These are phyloP conservation scores for Aspergillus nomiae DNA, from an alignment of 2,329 filamentous ascomycete species.

Conservation along the genomic window DNA sequence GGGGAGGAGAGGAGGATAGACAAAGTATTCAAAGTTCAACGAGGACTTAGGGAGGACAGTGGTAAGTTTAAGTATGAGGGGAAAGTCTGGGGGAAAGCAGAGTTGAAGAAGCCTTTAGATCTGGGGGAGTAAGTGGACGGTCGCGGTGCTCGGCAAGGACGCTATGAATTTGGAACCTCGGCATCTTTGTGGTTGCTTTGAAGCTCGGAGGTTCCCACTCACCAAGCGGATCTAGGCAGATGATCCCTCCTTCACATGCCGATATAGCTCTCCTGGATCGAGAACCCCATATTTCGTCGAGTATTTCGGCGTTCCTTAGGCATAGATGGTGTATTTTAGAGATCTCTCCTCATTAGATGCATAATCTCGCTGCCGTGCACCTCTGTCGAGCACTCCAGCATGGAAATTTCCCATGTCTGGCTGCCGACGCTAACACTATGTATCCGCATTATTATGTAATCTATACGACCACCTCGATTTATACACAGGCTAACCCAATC, in stretches of 20 bases:
- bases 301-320: not conserved
- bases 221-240: conserved; percentile 26
- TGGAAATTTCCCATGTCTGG: not conserved
- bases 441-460: not conserved
- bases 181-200: conserved; percentile 26
- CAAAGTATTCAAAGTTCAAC: not conserved
- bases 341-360: not conserved
- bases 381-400: not conserved
- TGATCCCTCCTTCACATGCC: conserved; percentile 37
- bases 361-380: not conserved
- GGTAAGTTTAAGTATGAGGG: conserved; percentile 11
- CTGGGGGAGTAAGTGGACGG: conserved; percentile 21
- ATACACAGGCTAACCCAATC: not conserved
- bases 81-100: conserved; percentile 27
- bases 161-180: conserved; percentile 29
- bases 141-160: conserved; percentile 33
- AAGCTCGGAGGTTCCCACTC: conserved; percentile 24
- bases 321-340: not conserved
- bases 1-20: conserved; percentile 14
- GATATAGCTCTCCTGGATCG: conserved; percentile 13
- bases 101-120: conserved; percentile 24
- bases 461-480: no score
- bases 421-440: not conserved
- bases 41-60: conserved; percentile 14
- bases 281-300: not conserved